These are phyloP conservation scores for Wickerhamomyces hampshirensis DNA, from an alignment of 805 yeast genomes.

Conservation along the genomic window DNA sequence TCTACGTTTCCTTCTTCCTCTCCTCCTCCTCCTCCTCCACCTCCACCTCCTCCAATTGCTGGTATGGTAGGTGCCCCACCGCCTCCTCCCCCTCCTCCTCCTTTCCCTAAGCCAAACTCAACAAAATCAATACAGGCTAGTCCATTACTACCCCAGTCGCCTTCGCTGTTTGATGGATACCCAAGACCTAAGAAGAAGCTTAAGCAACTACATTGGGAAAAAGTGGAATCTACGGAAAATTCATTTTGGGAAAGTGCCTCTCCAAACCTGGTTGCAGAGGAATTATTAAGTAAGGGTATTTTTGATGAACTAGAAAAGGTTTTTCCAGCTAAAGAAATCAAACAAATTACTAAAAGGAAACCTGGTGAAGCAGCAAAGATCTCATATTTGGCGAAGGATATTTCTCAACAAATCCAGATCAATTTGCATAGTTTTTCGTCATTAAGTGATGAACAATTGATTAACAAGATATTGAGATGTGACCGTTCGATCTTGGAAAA, in stretches of 20 bases:
- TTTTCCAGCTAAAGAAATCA: slow-evolving; percentile 46
- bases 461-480: slow-evolving; percentile 53
- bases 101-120: slow-evolving; percentile 13
- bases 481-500: slow-evolving; percentile 50
- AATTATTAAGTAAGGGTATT: slow-evolving; percentile 54
- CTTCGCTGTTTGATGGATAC: slow-evolving; percentile 18
- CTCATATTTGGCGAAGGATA: slow-evolving; percentile 60
- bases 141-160: slow-evolving; percentile 27
- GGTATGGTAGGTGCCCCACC: slow-evolving; percentile 4
- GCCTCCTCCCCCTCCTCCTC: slow-evolving; percentile 16
- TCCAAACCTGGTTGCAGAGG: slow-evolving; percentile 42
- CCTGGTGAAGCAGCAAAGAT: slow-evolving; percentile 42
- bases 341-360: slow-evolving; percentile 29
- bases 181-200: slow-evolving; percentile 55
- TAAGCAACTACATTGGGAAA: slow-evolving; percentile 84
- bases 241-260: slow-evolving; percentile 58
- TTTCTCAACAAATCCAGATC: slow-evolving; percentile 77
- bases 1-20: slow-evolving; percentile 11
- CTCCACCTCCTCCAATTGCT: slow-evolving; percentile 14
- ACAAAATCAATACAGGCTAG: slow-evolving; percentile 12
- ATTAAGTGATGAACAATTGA: slow-evolving; percentile 48
- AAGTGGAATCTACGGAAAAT: slow-evolving; percentile 49
- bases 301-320: slow-evolving; percentile 58
- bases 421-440: slow-evolving; percentile 61
- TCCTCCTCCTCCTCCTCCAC: slow-evolving; percentile 17